Percentiles rank a stretch among this genome's conserved stretches.
Evolutionary conservation across 2,329 filamentous ascomycete genomes (phyloP).

Genomic region (Penicillium sp.): DNA sequence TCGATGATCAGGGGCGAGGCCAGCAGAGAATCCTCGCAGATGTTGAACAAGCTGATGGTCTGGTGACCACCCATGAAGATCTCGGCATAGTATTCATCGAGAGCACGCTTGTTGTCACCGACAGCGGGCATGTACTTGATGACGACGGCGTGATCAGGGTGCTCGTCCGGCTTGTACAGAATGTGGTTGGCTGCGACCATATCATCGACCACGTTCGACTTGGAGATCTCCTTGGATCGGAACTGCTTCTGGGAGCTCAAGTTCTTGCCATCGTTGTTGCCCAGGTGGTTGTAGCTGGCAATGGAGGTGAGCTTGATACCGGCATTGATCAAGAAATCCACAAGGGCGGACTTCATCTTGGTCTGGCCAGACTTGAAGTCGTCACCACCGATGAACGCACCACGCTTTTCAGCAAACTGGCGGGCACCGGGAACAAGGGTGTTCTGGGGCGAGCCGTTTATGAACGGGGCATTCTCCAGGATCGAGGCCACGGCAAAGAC

Average conservation of each 20-base stretch:
- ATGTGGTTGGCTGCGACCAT: constrained; percentile 96
- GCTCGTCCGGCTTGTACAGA: constrained; percentile 84
- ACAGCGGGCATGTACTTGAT: constrained; percentile 99
- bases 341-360: constrained; percentile 99
- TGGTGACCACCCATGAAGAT: constrained; percentile 99
- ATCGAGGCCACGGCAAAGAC: constrained; percentile 94
- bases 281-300: constrained; percentile 97
- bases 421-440: constrained; percentile 94
- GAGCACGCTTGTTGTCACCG: constrained; percentile 95
- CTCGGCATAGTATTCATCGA: constrained; percentile 98
- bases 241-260: constrained; percentile 96
- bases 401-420: constrained; percentile 77
- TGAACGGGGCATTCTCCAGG: constrained; percentile 83
- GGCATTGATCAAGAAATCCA: constrained; percentile 96
- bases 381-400: constrained; percentile 89
- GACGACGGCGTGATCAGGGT: constrained; percentile 96
- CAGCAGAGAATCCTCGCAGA: constrained; percentile 95
- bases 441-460: constrained; percentile 99
- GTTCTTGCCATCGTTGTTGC: constrained; percentile 99
- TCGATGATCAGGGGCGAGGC: constrained; percentile 97
- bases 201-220: constrained; percentile 98
- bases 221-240: constrained; percentile 99
- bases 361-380: constrained; percentile 99
- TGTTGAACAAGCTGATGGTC: constrained; percentile 97
- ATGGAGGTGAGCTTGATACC: constrained; percentile 99